Evolutionary conservation across 1,284 basidiomycete species (phyloP).

Genomic region (Dichomitus squalens): DNA sequence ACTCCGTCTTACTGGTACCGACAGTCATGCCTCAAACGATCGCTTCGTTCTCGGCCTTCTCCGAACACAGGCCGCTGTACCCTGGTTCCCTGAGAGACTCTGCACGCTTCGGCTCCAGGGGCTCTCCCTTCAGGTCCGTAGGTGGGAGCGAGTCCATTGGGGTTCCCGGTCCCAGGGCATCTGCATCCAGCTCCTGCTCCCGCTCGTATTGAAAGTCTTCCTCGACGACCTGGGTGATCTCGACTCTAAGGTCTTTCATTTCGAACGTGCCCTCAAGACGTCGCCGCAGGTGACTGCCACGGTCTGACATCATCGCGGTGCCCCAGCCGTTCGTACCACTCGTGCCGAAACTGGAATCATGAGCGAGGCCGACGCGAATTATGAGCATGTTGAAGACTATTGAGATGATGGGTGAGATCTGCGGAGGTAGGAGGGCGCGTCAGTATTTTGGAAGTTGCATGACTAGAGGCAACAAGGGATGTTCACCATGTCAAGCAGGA

Average conservation of each 20-base stretch:
- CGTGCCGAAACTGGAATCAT: constrained; percentile 14
- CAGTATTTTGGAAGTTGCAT: neutral
- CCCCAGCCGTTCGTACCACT: neutral
- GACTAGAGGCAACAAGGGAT: neutral
- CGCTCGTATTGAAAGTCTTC: neutral
- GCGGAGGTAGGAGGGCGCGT: neutral
- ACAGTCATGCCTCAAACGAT: too few relatives aligned
- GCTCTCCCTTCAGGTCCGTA: too few relatives aligned
- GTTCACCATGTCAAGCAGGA: constrained; percentile 37
- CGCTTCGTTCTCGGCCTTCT: too few relatives aligned
- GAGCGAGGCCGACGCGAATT: constrained; percentile 28
- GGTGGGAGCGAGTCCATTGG: too few relatives aligned
- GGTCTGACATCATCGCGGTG: neutral
- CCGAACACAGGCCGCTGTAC: too few relatives aligned
- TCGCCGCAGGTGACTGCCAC: constrained; percentile 13
- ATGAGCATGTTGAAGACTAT: constrained; percentile 35
- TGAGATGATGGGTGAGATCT: constrained; percentile 35
- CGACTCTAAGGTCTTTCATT: constrained; percentile 12
- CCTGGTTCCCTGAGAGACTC: too few relatives aligned
- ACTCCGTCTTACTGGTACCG: too few relatives aligned
- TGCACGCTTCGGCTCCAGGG: too few relatives aligned
- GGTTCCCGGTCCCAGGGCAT: too few relatives aligned
- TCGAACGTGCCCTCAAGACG: constrained; percentile 14
- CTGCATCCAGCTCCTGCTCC: too few relatives aligned
- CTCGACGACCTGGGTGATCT: constrained; percentile 11